Evolutionary conservation across 805 yeast genomes (phyloP).

Genomic region (Zygosaccharomyces rouxii): DNA sequence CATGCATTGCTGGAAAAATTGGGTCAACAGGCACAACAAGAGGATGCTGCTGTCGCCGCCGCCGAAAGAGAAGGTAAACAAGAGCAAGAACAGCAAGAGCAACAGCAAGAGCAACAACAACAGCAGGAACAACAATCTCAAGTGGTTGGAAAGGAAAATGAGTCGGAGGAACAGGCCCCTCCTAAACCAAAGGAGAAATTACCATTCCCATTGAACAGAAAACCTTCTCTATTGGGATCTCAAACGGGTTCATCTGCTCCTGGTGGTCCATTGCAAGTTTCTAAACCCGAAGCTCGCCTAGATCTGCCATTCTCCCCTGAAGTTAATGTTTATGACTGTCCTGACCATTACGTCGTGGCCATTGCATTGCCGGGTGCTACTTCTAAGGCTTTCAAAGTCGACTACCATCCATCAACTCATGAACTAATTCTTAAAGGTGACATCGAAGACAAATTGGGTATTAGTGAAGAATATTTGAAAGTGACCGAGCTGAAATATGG

Average conservation of each 20-base stretch:
- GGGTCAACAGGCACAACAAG: constrained; percentile 1
- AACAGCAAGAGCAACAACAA: constrained; percentile 7
- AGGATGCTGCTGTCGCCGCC: constrained; percentile 5
- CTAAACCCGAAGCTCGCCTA: constrained; percentile 41
- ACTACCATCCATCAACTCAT: constrained; percentile 54
- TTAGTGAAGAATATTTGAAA: constrained; percentile 39
- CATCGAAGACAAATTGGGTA: constrained; percentile 38
- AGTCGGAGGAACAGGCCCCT: constrained; percentile 4
- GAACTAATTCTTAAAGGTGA: constrained; percentile 52
- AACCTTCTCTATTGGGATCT: constrained; percentile 21
- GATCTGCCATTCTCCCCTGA: constrained; percentile 54
- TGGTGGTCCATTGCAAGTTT: constrained; percentile 41
- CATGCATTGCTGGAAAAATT: constrained; percentile 5
- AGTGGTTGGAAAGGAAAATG: constrained; percentile 3
- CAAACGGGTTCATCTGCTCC: constrained; percentile 34
- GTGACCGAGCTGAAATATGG: constrained; percentile 55
- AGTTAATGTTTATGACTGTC: constrained; percentile 52
- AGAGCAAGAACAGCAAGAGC: too few species aligned
- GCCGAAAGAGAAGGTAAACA: background rate
- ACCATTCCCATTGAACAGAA: constrained; percentile 6
- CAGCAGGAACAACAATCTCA: background rate
- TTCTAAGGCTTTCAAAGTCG: constrained; percentile 48
- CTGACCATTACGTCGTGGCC: constrained; percentile 43
- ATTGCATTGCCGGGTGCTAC: constrained; percentile 58
- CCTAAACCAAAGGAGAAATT: constrained; percentile 2